Evolutionary conservation across 163 green algal genomes (phyloP), one percentile per base, ranked within the genome.

Genomic region (Coccomyxa subellipsoidea): DNA sequence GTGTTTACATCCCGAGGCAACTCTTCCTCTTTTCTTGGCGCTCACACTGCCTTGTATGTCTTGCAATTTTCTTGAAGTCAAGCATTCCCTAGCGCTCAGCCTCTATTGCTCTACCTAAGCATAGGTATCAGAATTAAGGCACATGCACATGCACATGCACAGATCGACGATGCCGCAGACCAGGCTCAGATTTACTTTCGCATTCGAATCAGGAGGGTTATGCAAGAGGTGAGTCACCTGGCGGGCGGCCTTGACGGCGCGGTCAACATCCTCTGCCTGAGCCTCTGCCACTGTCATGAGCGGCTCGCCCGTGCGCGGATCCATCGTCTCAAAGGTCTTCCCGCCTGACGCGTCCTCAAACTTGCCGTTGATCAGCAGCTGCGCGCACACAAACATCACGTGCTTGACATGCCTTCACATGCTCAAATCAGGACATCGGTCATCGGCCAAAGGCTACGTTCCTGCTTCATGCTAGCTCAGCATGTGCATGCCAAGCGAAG

Each of bases 301-400:
- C 75, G 82, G 69, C 85, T 92, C 79, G 23, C 78, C 81, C 0
- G 87, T 89, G 75, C 85, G 83, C 1, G 89, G 89, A 54, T 92
- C 85, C 12, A 86, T 35, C 12, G 77, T 84, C 9, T 37, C 40
- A 71, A 91, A 90, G 0, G 82, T 88, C 69, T 86, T 83, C 54
- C 86, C 85, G 12, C 32, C 27, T 34, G 73, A 37, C 0, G 85
- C 76, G 31, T 91, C 87, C 27, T 87, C 85, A 78, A 85, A 91
- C 59, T 90, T 81, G 25, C 87, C 87, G 69, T 87, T 78, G 69
- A 92, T 92, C 21, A 92, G 69, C 72, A 92, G 80, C 85, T 92
- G 85, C 66, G 4, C 7, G 32, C 29, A 73, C 66, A 29, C 6
- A 73, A 36, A 73, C 47, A 8, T 27, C 1, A 1, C 23, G 15